Conservation (phyloP, 768 basidiomycete genomes). For the Suillus discolor region DNA sequence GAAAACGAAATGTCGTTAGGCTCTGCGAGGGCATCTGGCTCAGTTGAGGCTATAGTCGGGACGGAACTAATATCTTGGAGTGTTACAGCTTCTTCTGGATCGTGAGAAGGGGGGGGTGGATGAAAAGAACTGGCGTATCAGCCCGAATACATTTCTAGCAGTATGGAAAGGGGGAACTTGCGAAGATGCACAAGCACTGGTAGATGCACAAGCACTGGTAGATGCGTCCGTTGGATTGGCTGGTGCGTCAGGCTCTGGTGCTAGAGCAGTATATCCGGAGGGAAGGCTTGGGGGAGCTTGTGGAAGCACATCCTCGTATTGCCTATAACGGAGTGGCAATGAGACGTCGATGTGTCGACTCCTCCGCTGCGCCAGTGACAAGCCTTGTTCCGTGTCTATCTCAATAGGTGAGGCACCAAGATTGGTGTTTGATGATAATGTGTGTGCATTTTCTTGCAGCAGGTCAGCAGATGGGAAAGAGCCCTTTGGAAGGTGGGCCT, state of each 20-base stretch:
- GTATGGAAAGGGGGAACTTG: background rate
- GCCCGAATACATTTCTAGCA: constrained; percentile 4
- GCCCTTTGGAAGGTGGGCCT: too few species aligned
- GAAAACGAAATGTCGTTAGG: rapidly evolving
- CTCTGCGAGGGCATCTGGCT: too few species aligned
- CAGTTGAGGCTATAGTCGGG: too few species aligned
- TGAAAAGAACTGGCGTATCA: background rate
- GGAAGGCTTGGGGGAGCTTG: background rate
- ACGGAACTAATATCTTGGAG: too few species aligned
- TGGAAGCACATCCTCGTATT: constrained; percentile 4
- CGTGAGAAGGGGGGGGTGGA: too few species aligned
- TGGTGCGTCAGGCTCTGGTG: background rate
- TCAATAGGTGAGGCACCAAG: background rate
- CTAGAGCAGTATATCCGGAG: background rate
- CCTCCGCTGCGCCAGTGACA: constrained; percentile 5
- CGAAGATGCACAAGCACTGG: background rate
- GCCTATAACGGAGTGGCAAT: background rate
- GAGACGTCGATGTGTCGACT: background rate
- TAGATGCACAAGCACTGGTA: background rate
- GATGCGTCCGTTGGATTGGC: background rate
- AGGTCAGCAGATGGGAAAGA: too few species aligned
- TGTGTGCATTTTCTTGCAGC: background rate
- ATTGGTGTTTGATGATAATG: background rate
- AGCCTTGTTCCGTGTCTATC: background rate
- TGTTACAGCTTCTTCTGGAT: too few species aligned